Conservation (phyloP, 2,329 filamentous ascomycete species). For the Curvularia lunata region DNA sequence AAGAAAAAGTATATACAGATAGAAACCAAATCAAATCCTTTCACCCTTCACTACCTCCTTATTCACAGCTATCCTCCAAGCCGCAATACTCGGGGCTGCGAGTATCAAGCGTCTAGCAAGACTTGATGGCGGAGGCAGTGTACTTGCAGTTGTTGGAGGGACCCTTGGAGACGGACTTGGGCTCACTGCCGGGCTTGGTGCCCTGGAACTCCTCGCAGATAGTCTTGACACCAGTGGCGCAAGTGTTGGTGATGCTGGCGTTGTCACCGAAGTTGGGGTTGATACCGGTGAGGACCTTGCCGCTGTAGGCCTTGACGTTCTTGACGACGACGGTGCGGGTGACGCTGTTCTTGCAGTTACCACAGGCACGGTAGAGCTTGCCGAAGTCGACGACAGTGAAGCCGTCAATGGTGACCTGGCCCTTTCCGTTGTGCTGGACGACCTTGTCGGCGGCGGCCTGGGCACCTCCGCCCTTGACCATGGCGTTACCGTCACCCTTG, state of each 20-base stretch:
- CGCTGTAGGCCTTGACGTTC: conserved; percentile 52
- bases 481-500: conserved; percentile 47
- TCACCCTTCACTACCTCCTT: background rate
- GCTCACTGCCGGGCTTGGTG: conserved; percentile 39
- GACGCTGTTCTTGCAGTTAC: conserved; percentile 57
- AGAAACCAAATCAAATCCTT: conserved; percentile 25
- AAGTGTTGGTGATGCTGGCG: conserved; percentile 52
- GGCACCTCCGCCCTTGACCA: conserved; percentile 52
- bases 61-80: too few relatives aligned
- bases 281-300: conserved; percentile 57
- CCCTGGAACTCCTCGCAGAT: conserved; percentile 48
- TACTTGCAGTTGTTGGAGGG: conserved; percentile 40
- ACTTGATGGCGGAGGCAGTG: conserved; percentile 39
- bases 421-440: conserved; percentile 53
- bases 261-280: conserved; percentile 60
- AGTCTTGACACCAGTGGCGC: conserved; percentile 38
- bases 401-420: conserved; percentile 48
- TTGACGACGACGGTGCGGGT: conserved; percentile 55
- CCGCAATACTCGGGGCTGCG: background rate
- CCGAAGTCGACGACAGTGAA: conserved; percentile 48
- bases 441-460: conserved; percentile 51
- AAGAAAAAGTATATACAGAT: conserved; percentile 25
- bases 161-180: conserved; percentile 39
- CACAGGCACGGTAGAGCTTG: conserved; percentile 57
- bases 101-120: conserved; percentile 32